Base-by-base conservation (phyloP, 164 flowering plant genomes). In the Pachysandra terminalis region DNA sequence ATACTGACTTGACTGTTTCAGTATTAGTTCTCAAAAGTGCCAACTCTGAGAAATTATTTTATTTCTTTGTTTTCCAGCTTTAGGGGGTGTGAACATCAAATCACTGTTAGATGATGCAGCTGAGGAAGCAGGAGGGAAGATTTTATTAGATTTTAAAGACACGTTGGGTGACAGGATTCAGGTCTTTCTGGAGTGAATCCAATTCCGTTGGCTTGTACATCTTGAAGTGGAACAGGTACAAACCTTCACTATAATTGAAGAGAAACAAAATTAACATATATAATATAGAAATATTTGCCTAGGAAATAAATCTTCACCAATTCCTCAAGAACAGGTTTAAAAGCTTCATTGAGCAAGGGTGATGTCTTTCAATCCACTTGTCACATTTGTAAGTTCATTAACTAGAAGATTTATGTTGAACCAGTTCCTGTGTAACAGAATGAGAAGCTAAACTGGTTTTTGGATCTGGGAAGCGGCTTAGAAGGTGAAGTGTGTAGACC, bases 31-130 rank as follows among this genome's bases (percentile, higher is more conserved):
- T 54, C 37, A 63, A 9, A 64, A 32, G 0, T 10, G 8, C 5
- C 1, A n/a, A 17, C 61, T 17, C 45, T 28, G 17, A 52, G 45
- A 9, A 37, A 49, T 23, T 48, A 37, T 48, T 22, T n/a, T n/a
- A n/a, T n/a, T 21, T 61, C 6, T 64, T 56, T 64, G 64, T 17
- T 64, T 14, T n/a, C 56, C 89, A 90, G 97, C 94, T 70, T 72
- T 95, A 71, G 98, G 81, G 5, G 96, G 96, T 45, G 87, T 91
- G 56, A 90, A 95, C 82, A 79, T 95, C 71, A 95, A 90, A 84
- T 84, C 67, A 57, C 65, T 91, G 66, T 64, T 95, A 66, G 85
- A 86, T 70, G 86, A 90, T 74, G 94, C 92, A 48, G 79, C 81
- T 26, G 81, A 63, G 25, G 91, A 85, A 79, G 71, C 69, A 16